Evolutionary conservation across 179 eudicot species (phyloP).

Genomic region (Beta macrorhiza): DNA sequence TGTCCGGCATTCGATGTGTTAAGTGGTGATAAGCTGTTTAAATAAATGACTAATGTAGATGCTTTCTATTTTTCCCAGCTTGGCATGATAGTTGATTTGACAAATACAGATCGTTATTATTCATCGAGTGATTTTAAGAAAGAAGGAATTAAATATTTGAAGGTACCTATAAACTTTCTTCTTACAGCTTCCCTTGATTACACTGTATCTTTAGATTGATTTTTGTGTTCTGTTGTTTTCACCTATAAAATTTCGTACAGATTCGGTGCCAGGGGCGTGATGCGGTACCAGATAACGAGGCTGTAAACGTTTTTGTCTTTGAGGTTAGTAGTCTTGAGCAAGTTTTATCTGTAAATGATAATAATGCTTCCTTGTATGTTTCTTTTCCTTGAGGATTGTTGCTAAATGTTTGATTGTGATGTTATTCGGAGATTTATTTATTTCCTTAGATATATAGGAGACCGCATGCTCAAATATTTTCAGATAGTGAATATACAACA

Average conservation of each 20-base stretch:
- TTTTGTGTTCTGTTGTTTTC: too few relatives aligned
- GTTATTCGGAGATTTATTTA: too few relatives aligned
- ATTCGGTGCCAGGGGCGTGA: slow-evolving; percentile 62
- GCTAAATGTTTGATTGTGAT: not conserved
- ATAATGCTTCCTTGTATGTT: not conserved
- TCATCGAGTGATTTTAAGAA: slow-evolving; percentile 37
- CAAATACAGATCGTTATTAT: slow-evolving; percentile 60
- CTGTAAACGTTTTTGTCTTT: slow-evolving; percentile 52
- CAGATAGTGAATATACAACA: not conserved
- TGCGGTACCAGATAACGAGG: slow-evolving; percentile 56
- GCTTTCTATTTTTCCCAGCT: slow-evolving; percentile 29
- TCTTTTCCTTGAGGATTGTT: not conserved
- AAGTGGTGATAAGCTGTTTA: not conserved
- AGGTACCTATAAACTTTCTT: slow-evolving; percentile 32
- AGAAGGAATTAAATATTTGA: slow-evolving; percentile 43
- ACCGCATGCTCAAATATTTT: not conserved
- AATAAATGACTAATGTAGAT: not conserved
- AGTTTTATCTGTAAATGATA: not conserved
- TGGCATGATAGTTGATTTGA: slow-evolving; percentile 61
- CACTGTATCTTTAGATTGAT: not conserved
- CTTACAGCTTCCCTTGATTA: not conserved
- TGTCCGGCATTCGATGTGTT: slow-evolving; percentile 2
- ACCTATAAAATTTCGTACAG: slow-evolving; percentile 24
- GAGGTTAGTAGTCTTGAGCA: slow-evolving; percentile 37
- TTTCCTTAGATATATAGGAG: not conserved